Evolutionary conservation across 2,329 filamentous ascomycete genomes (phyloP).

Genomic region (Didymella pomorum): DNA sequence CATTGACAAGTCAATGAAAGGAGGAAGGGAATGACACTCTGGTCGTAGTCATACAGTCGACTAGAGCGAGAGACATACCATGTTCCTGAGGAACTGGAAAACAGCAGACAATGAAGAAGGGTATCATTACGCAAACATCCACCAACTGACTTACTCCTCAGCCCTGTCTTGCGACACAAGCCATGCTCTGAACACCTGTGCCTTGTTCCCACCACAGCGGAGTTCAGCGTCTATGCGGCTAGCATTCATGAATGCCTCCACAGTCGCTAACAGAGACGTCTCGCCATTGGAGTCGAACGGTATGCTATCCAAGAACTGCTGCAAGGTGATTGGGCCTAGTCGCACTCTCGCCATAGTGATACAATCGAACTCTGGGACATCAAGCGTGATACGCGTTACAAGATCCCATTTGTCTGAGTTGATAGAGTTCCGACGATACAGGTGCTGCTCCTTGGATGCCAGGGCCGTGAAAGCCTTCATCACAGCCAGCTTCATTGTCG

Average conservation of each 20-base stretch:
- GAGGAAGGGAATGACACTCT: too few species aligned
- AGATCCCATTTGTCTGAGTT: conserved; percentile 38
- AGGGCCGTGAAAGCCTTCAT: conserved; percentile 38
- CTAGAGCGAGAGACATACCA: background rate
- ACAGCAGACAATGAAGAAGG: background rate
- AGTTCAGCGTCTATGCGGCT: conserved; percentile 37
- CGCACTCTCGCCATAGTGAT: conserved; percentile 31
- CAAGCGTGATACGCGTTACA: conserved; percentile 33
- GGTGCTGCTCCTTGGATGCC: conserved; percentile 38
- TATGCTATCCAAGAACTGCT: conserved; percentile 38
- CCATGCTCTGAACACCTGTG: conserved; percentile 37
- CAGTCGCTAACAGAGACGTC: conserved; percentile 29
- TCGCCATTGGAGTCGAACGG: conserved; percentile 34
- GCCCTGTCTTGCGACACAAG: conserved; percentile 14
- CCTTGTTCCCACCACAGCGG: conserved; percentile 30
- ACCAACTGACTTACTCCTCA: background rate
- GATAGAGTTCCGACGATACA: conserved; percentile 35
- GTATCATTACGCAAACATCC: background rate
- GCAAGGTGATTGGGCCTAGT: conserved; percentile 39
- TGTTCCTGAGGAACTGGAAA: too few species aligned
- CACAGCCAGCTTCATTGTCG: conserved; percentile 31
- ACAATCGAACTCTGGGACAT: conserved; percentile 29
- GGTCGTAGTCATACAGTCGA: too few species aligned
- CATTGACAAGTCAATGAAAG: too few species aligned
- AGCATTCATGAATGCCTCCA: conserved; percentile 41